These are phyloP conservation scores for Cenchrus americanus DNA, from an alignment of 176 grass and related monocot species.

Conservation along the genomic window DNA sequence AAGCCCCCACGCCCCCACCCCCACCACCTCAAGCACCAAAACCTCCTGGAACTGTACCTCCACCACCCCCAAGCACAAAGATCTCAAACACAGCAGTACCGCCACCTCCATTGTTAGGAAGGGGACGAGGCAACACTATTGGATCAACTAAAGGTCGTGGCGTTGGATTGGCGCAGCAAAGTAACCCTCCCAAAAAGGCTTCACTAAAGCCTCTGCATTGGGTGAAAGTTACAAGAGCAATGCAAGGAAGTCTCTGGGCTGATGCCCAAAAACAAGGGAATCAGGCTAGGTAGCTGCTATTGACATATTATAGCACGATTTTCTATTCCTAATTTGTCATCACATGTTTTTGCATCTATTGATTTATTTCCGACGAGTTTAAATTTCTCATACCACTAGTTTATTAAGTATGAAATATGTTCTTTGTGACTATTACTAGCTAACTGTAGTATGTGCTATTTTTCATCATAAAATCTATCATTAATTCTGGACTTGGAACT, in stretches of 20 bases:
- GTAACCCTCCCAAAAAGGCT: conserved; percentile 75
- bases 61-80: conserved; percentile 66
- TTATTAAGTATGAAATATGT: conserved; percentile 21
- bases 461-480: conserved; percentile 22
- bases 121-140: conserved; percentile 53
- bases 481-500: neutral
- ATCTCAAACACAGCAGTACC: conserved; percentile 65
- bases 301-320: neutral
- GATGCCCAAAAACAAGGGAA: conserved; percentile 89
- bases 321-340: conserved; percentile 24
- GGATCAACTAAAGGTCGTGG: conserved; percentile 66
- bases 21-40: conserved; percentile 62
- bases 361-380: conserved; percentile 33
- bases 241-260: conserved; percentile 99
- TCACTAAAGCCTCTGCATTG: conserved; percentile 95
- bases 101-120: conserved; percentile 54
- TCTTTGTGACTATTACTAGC: conserved; percentile 29
- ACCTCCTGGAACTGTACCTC: conserved; percentile 50
- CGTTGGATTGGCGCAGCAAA: conserved; percentile 63
- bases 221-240: conserved; percentile 93
- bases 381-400: conserved; percentile 6
- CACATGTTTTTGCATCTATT: conserved; percentile 12
- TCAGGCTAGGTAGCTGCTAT: conserved; percentile 75
- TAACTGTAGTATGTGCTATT: conserved; percentile 17
- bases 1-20: conserved; percentile 57